Conservation (phyloP, 495 filamentous ascomycete genomes). For the Glarea lozoyensis region DNA sequence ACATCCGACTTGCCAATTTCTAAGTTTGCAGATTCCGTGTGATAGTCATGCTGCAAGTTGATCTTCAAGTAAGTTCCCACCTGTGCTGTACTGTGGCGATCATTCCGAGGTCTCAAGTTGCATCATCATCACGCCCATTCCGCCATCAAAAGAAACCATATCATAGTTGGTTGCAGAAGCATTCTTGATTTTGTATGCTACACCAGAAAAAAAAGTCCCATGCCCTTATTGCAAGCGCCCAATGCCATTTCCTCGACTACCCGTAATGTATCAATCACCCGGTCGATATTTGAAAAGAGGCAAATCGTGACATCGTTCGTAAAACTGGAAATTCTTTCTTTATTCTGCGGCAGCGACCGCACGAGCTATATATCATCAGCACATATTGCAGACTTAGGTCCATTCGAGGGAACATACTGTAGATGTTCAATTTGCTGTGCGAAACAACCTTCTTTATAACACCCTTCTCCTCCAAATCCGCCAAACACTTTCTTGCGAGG, state of each 20-base stretch:
- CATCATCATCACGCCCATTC: too few species aligned
- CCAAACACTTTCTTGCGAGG: slow-evolving; percentile 79
- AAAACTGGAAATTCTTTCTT: slow-evolving; percentile 19
- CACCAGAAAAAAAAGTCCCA: slow-evolving; percentile 24
- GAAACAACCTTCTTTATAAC: slow-evolving; percentile 96
- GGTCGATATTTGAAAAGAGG: slow-evolving; percentile 15
- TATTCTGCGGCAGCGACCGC: slow-evolving; percentile 52
- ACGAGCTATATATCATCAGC: slow-evolving; percentile 43
- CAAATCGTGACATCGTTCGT: slow-evolving; percentile 25
- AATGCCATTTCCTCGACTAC: slow-evolving; percentile 17
- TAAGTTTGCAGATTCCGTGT: too few species aligned
- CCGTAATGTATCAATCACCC: slow-evolving; percentile 12
- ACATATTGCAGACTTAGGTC: slow-evolving; percentile 9
- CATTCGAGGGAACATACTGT: slow-evolving; percentile 61
- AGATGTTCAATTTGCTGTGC: slow-evolving; percentile 96
- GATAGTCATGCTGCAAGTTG: too few species aligned
- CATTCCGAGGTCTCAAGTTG: too few species aligned
- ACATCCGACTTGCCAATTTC: too few species aligned
- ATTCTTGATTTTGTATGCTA: slow-evolving; percentile 24
- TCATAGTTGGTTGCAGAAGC: slow-evolving; percentile 17
- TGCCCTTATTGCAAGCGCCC: slow-evolving; percentile 23
- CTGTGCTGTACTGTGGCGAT: too few species aligned
- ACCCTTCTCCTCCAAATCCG: slow-evolving; percentile 95
- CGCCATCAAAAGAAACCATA: too few species aligned
- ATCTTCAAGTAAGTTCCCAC: too few species aligned